Base-by-base conservation (phyloP, 495 filamentous ascomycete genomes). In the Penicillium coprophilum region DNA sequence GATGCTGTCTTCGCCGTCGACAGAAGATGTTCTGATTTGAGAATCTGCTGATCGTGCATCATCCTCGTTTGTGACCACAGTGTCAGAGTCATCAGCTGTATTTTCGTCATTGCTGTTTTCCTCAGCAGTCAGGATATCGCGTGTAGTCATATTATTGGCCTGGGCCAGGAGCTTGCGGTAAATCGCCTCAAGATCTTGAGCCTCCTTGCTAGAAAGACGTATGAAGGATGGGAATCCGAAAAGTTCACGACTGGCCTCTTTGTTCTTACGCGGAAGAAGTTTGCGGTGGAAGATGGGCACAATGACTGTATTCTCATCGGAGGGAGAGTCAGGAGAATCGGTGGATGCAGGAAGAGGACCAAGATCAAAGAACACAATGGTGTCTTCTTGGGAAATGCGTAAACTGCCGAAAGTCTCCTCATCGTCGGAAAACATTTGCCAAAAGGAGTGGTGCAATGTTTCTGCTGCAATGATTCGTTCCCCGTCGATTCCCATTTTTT, bases 1-100 rank as follows among this genome's bases (percentile, higher is more conserved):
- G 58, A 96, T 84, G 47, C 89, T 90, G 59, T 96, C 92, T 68
- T 96, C 93, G 6, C 90, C 91, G 59, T 92, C 87, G 11, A 96
- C 84, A 8, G 91, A 96, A 0, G 76, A 77, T 20, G 88, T 86
- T 58, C 88, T 80, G 46, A 96, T 77, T 60, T 85, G 86, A 7
- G 83, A 80, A 57, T 88, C 89, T 15, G 79, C 83, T 3, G 85
- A 89, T 55, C 88, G 82, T 2, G 80, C 84, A 67, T 94, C 91
- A 20, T 91, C 91, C 32, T 85, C 81, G 24, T 81, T 86, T 46
- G 85, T 85, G 7, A 90, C 76, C 27, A 92, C 81, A 13, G 87
- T 80, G 61, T 95, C 91, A 0, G 84, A 81, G 57, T 90, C 89
- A 48, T 89, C 86, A 2, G 78, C 66, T 6, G 58, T 65, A 36